Evolutionary conservation across 2,329 filamentous ascomycete species (phyloP).

Genomic region (Leptographium procerum): DNA sequence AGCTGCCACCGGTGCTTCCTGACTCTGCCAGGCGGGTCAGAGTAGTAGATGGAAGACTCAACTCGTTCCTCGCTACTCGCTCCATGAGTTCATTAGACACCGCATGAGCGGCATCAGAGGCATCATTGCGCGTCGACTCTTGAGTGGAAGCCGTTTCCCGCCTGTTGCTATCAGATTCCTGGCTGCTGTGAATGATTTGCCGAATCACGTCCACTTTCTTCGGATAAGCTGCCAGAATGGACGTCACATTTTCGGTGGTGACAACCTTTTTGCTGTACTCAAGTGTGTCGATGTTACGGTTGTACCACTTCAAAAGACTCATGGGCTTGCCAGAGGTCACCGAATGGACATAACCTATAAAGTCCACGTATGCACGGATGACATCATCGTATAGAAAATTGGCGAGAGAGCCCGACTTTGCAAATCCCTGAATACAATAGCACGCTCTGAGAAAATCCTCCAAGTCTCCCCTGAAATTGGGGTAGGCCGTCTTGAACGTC

Average conservation of each 20-base stretch:
- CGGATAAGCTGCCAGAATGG: slow-evolving; percentile 10
- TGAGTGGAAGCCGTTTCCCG: neutral
- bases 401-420: slow-evolving; percentile 22
- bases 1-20: slow-evolving; percentile 1
- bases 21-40: neutral
- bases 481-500: slow-evolving; percentile 30
- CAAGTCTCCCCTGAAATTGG: slow-evolving; percentile 27
- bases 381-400: slow-evolving; percentile 42
- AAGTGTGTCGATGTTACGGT: slow-evolving; percentile 14
- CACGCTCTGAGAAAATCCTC: slow-evolving; percentile 33
- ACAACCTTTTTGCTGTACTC: slow-evolving; percentile 18
- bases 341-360: slow-evolving; percentile 26
- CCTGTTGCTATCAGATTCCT: neutral
- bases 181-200: neutral
- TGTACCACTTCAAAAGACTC: slow-evolving; percentile 28
- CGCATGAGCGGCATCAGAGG: neutral
- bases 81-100: neutral
- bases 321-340: neutral
- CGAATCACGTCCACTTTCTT: slow-evolving; percentile 3
- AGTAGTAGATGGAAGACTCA: neutral
- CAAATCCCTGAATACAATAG: slow-evolving; percentile 28
- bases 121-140: neutral
- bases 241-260: slow-evolving; percentile 7
- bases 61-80: neutral
- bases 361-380: slow-evolving; percentile 32